Evolutionary conservation across 1,284 basidiomycete species (phyloP).

Genomic region (Melampsora americana): DNA sequence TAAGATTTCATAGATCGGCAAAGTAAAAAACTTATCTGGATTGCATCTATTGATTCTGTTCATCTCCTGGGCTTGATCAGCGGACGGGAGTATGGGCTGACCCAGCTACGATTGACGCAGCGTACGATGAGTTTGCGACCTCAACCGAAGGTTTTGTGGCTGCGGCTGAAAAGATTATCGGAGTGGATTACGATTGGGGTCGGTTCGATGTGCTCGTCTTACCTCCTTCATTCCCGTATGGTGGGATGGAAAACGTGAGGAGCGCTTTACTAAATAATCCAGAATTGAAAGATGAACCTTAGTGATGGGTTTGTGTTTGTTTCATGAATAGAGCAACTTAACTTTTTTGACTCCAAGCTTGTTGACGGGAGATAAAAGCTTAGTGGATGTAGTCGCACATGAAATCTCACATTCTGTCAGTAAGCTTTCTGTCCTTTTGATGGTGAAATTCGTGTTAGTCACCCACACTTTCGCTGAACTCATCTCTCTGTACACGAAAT

Average conservation of each 20-base stretch:
- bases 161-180: constrained; percentile 69
- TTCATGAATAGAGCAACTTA: constrained; percentile 25
- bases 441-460: not conserved
- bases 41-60: not conserved
- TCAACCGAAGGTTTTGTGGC: constrained; percentile 75
- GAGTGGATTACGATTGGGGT: constrained; percentile 73
- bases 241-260: constrained; percentile 53
- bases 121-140: constrained; percentile 82
- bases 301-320: constrained; percentile 65
- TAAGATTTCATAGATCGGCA: constrained; percentile 4
- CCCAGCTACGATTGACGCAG: constrained; percentile 72
- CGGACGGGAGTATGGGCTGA: constrained; percentile 81
- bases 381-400: constrained; percentile 79
- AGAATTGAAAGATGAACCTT: constrained; percentile 57
- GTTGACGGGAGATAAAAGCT: constrained; percentile 73
- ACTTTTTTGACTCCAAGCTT: constrained; percentile 60
- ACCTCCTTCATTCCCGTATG: constrained; percentile 84
- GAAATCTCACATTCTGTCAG: constrained; percentile 50
- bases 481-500: constrained; percentile 58
- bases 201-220: constrained; percentile 89
- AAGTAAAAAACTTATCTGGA: not conserved
- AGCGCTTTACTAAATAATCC: not conserved
- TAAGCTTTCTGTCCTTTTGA: constrained; percentile 22
- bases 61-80: constrained; percentile 62
- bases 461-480: constrained; percentile 51